Base-by-base conservation (phyloP, 2,329 filamentous ascomycete genomes). In the Bretziella fagacearum region DNA sequence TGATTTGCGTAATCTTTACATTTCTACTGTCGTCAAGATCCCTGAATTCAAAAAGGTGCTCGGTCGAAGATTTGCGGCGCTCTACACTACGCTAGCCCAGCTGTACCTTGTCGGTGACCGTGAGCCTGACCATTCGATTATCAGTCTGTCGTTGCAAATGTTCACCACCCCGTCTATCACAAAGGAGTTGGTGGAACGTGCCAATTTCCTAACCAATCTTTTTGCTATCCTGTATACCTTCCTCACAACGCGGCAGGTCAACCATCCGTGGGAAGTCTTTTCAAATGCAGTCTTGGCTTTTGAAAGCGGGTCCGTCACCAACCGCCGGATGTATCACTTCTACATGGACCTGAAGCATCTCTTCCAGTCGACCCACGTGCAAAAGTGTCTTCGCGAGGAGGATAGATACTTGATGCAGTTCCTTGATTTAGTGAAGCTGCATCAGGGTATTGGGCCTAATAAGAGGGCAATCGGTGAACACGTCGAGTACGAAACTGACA, bases 211-310 rank as follows among this genome's bases (percentile, higher is more conserved):
- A 53, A 95, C 86, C 6, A 94, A 85, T 54, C 70, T 98, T 32
- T 82, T 96, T 73, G 86, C 91, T 11, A 98, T 98, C 52, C 68
- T 98, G 0, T 98, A 96, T 62, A 96, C 93, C 0, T 98, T 98
- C 65, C 65, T 98, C 32, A 98, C 91, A 0, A 94, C 86, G 4
- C 74, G 93, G 44, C 91, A 98, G 67, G 91, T 98, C 32, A 87
- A 87, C 1, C 87, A 94, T 59, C 89, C 91, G 0, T 82, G 84
- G 65, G 82, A 94, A 54, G 81, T 96, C 35, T 81, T 85, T 48
- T 81, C 84, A 0, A 81, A 79, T 55, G 89, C 86, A 2, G 86
- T 86, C 1, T 69, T 98, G 41, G 85, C 86, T 0, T 94, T 96
- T 56, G 91, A 98, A 59, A 82, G 85, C 27, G 91, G 91, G 1